phyloP scores from a whole-genome alignment of 306 rosid genomes.

The Pterocarpus macrocarpus region DNA sequence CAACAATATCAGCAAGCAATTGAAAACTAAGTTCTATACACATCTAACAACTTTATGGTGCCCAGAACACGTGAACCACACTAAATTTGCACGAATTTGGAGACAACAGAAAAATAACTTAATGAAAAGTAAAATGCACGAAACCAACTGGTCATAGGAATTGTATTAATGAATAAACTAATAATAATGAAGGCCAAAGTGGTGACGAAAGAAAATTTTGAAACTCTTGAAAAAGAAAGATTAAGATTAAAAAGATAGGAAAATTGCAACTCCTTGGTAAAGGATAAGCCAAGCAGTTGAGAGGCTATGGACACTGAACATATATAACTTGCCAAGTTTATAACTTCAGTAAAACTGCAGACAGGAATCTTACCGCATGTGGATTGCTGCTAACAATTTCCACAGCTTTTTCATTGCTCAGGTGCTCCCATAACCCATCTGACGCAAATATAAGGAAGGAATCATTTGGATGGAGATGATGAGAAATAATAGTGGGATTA shows the following conservation, averaged over 20 bases:
- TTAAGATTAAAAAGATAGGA: background rate
- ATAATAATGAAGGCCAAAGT: background rate
- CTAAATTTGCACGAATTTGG: background rate
- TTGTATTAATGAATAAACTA: background rate
- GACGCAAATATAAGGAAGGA: conserved; percentile 93
- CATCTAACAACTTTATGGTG: background rate
- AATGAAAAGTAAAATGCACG: background rate
- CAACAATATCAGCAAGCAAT: background rate
- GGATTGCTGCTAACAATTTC: conserved; percentile 86
- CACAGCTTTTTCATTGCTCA: conserved; percentile 86
- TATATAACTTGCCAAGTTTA: background rate
- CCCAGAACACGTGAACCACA: background rate
- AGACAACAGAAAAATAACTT: background rate
- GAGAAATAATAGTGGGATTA: conserved; percentile 73
- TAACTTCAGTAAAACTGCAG: conserved; percentile 1
- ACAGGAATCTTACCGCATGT: conserved; percentile 61
- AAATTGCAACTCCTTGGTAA: conserved; percentile 2
- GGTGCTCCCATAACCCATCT: conserved; percentile 93
- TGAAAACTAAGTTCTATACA: background rate
- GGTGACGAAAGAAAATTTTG: background rate
- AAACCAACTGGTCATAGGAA: conserved; percentile 1
- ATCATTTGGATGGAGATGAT: conserved; percentile 77
- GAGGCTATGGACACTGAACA: background rate
- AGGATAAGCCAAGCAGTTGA: background rate
- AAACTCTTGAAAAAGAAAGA: conserved; percentile 12